Evolutionary conservation across 179 eudicot genomes (phyloP).

Genomic region (Silene vulgaris): DNA sequence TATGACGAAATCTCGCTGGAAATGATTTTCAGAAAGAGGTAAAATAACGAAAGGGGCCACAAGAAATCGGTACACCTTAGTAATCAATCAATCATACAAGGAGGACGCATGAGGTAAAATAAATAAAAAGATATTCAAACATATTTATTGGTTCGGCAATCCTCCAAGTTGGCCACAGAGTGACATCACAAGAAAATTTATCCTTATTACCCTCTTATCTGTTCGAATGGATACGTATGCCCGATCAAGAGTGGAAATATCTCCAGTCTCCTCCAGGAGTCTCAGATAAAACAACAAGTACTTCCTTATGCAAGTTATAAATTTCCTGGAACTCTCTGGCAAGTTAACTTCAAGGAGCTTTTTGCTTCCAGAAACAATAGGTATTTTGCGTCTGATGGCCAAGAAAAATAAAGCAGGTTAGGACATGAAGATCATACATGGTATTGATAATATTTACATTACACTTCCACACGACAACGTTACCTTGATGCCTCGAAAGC

Average conservation of each 20-base stretch:
- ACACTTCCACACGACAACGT: not conserved
- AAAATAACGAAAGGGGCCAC: not conserved
- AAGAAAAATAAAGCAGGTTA: constrained; percentile 19
- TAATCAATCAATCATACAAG: not conserved
- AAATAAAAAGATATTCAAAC: not conserved
- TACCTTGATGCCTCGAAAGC: not conserved
- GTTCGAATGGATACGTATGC: constrained; percentile 77
- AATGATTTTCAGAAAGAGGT: not conserved
- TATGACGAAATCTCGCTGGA: not conserved
- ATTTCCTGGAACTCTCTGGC: constrained; percentile 94
- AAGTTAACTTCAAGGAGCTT: constrained; percentile 84
- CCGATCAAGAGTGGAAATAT: constrained; percentile 76
- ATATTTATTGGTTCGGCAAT: not conserved
- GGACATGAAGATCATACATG: not conserved
- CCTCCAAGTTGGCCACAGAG: not conserved
- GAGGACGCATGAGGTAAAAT: not conserved
- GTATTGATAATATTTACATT: not conserved
- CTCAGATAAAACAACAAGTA: constrained; percentile 78
- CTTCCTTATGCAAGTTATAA: constrained; percentile 90
- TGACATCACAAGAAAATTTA: constrained; percentile 15
- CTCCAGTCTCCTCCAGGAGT: constrained; percentile 88
- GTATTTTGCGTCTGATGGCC: constrained; percentile 73
- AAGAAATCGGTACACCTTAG: not conserved
- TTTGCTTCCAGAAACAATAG: constrained; percentile 61
- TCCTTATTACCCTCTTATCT: constrained; percentile 78